Conservation (phyloP, 2,329 filamentous ascomycete species). For the Fusarium sp. region DNA sequence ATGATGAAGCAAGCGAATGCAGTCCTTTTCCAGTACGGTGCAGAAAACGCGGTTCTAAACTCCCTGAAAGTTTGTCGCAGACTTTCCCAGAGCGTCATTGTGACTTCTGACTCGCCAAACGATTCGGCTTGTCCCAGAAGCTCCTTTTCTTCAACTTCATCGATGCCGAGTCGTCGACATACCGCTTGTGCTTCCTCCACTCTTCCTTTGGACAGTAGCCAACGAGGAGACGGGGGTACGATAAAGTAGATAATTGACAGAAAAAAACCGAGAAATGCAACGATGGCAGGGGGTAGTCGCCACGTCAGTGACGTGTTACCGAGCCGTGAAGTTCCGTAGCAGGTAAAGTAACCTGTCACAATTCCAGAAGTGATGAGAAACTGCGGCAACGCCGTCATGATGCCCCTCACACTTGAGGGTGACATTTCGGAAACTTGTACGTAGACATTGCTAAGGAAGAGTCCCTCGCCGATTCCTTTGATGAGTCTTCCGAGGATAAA, state of each 20-base stretch:
- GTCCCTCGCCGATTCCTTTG: conserved; percentile 66
- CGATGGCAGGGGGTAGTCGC: conserved; percentile 62
- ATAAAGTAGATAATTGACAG: conserved; percentile 49
- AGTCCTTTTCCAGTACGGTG: conserved; percentile 56
- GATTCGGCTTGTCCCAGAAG: conserved; percentile 34
- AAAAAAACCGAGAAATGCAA: conserved; percentile 45
- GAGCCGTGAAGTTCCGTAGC: conserved; percentile 64
- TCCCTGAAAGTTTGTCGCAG: conserved; percentile 44
- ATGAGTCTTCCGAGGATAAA: conserved; percentile 67
- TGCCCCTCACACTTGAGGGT: conserved; percentile 60
- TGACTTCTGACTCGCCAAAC: conserved; percentile 34
- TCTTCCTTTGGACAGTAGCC: conserved; percentile 59
- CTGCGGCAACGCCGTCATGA: conserved; percentile 64
- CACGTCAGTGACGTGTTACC: conserved; percentile 60
- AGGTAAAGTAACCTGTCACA: conserved; percentile 67
- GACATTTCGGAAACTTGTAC: conserved; percentile 70
- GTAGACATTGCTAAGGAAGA: conserved; percentile 63
- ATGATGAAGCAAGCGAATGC: conserved; percentile 67
- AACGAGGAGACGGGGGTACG: conserved; percentile 65
- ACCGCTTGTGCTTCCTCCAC: conserved; percentile 55
- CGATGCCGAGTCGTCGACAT: conserved; percentile 54
- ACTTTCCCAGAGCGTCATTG: conserved; percentile 43
- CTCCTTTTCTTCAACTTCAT: conserved; percentile 56
- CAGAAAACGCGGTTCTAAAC: conserved; percentile 48
- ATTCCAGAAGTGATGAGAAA: conserved; percentile 63